Conservation (phyloP, 345 rosid genomes). For the Chamaenerion angustifolium region DNA sequence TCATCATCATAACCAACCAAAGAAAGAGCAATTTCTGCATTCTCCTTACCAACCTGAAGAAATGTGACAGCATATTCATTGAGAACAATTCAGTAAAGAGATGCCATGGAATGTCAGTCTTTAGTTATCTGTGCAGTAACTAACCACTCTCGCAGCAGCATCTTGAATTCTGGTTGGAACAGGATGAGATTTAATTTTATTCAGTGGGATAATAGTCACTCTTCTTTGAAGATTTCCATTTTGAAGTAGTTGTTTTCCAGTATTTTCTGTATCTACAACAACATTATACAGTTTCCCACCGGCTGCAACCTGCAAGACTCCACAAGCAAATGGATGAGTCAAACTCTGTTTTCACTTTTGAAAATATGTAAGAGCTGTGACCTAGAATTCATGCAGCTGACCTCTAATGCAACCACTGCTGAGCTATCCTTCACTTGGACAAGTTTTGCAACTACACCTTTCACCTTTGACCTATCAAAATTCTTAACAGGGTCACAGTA, state of each 20-base stretch:
- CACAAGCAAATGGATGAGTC: constrained; percentile 6
- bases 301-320: constrained; percentile 62
- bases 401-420: constrained; percentile 92
- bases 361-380: not conserved
- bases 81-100: constrained; percentile 5
- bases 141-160: constrained; percentile 65
- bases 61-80: not conserved
- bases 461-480: constrained; percentile 86
- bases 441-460: constrained; percentile 92
- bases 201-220: constrained; percentile 84
- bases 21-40: constrained; percentile 85
- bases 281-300: constrained; percentile 86
- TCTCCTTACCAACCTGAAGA: constrained; percentile 79
- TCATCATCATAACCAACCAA: constrained; percentile 73
- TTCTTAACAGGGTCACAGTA: constrained; percentile 75
- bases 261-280: constrained; percentile 83
- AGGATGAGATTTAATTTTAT: constrained; percentile 55
- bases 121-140: constrained; percentile 13
- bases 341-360: not conserved
- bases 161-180: constrained; percentile 57
- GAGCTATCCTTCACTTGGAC: constrained; percentile 72
- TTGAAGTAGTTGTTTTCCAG: constrained; percentile 89
- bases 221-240: constrained; percentile 85
- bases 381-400: constrained; percentile 3
- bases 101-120: not conserved